A percentile compares a stretch with the other conserved stretches of the same genome.
Conservation (phyloP, 2,329 filamentous ascomycete genomes). For the Arthroderma uncinatum region DNA sequence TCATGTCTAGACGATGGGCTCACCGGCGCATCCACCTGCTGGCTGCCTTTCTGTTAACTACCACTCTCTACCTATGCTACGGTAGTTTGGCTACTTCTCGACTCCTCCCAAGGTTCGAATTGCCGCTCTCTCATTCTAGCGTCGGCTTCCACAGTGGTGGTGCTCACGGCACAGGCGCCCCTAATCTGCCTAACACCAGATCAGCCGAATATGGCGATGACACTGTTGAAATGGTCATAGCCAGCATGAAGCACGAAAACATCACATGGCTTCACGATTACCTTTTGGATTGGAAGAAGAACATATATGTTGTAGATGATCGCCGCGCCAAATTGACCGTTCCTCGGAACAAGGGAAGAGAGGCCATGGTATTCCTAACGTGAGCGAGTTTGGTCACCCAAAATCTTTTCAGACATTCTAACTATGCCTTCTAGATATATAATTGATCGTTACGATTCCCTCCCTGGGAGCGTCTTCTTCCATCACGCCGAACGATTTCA, state of each 20-base stretch:
- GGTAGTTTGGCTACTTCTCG: background rate
- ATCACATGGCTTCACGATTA: constrained; percentile 31
- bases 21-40: background rate
- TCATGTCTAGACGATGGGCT: background rate
- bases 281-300: constrained; percentile 41
- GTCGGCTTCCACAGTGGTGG: background rate
- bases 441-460: constrained; percentile 50
- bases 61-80: background rate
- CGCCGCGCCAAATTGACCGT: constrained; percentile 40
- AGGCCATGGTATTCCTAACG: constrained; percentile 52
- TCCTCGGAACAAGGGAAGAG: constrained; percentile 50
- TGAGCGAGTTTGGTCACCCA: background rate
- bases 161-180: background rate
- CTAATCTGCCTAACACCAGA: background rate
- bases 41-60: background rate
- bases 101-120: background rate
- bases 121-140: background rate
- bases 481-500: constrained; percentile 46
- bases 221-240: constrained; percentile 50
- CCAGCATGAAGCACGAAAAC: constrained; percentile 31
- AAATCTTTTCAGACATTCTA: background rate
- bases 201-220: constrained; percentile 51
- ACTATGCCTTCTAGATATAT: constrained; percentile 36
- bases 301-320: constrained; percentile 47
- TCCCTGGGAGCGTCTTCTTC: constrained; percentile 50